A percentile compares a stretch with the other conserved stretches of the same genome.
Conservation (phyloP, 148 eudicot species). For the Rhododendron molle region DNA sequence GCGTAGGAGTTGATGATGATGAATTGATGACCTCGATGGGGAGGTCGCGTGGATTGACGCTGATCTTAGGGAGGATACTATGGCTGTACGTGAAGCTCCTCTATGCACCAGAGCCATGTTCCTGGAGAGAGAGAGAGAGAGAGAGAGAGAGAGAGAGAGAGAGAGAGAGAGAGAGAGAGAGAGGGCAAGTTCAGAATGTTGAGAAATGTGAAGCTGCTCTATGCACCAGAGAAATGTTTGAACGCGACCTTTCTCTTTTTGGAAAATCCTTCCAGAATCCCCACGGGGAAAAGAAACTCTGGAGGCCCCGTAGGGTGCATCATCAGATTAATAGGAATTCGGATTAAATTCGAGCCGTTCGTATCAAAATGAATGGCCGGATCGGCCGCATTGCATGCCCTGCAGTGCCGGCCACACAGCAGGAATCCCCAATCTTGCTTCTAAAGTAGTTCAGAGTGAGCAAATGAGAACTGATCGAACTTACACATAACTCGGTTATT, state of each 20-base stretch:
- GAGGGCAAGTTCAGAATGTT: no score
- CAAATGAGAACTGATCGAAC: neutral
- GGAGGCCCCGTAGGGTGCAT: no score
- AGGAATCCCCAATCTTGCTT: neutral
- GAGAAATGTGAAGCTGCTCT: no score
- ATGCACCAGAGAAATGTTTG: neutral
- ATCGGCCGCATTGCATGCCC: no score
- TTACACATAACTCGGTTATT: neutral
- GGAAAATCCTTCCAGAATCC: neutral
- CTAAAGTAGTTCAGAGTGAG: neutral
- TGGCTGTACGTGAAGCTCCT: conserved; percentile 36
- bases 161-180: conserved; percentile 13
- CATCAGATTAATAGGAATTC: no score
- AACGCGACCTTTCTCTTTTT: neutral
- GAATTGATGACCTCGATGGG: conserved; percentile 40
- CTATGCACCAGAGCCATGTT: conserved; percentile 48
- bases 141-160: no score
- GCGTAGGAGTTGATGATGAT: conserved; percentile 19
- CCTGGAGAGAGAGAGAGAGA: conserved; percentile 11
- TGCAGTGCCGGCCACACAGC: no score
- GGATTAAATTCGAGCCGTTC: no score
- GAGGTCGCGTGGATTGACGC: neutral
- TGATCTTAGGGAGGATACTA: conserved; percentile 1
- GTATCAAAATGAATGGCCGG: no score
- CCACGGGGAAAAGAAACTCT: neutral